A percentile compares a stretch with the other conserved stretches of the same genome.
phyloP scores from a whole-genome alignment of 164 flowering plant genomes.

The Tinospora cordifolia region DNA sequence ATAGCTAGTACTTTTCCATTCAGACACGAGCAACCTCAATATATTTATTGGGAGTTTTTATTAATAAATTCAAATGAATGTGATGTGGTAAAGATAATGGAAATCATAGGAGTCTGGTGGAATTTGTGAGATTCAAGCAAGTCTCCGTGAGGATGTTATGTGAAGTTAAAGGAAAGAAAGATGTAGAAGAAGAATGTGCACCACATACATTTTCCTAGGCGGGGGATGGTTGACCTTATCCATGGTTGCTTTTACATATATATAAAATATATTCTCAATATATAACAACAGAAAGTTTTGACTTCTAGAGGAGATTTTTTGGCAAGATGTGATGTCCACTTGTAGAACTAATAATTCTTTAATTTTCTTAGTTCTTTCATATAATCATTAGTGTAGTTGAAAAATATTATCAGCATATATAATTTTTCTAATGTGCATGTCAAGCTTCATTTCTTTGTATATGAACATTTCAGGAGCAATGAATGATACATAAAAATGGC shows the following conservation, averaged over 20 bases:
- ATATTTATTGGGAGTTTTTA: too few species aligned
- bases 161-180: not conserved
- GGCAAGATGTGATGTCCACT: not conserved
- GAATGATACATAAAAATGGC: too few species aligned
- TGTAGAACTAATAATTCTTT: not conserved
- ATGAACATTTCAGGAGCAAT: too few species aligned
- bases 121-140: not conserved
- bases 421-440: too few species aligned
- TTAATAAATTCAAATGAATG: too few species aligned
- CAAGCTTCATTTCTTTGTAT: too few species aligned
- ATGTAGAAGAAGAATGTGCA: not conserved
- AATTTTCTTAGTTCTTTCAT: not conserved
- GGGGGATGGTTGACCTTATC: conserved; percentile 1
- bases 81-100: too few species aligned
- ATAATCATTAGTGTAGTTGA: not conserved
- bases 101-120: too few species aligned
- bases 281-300: conserved; percentile 1
- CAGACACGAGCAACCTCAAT: too few species aligned
- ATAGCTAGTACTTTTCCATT: too few species aligned
- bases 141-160: not conserved
- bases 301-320: not conserved
- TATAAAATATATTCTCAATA: not conserved
- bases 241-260: not conserved
- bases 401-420: not conserved
- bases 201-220: not conserved